Conservation (phyloP, 2,329 filamentous ascomycete species). For the Gremmenia infestans region DNA sequence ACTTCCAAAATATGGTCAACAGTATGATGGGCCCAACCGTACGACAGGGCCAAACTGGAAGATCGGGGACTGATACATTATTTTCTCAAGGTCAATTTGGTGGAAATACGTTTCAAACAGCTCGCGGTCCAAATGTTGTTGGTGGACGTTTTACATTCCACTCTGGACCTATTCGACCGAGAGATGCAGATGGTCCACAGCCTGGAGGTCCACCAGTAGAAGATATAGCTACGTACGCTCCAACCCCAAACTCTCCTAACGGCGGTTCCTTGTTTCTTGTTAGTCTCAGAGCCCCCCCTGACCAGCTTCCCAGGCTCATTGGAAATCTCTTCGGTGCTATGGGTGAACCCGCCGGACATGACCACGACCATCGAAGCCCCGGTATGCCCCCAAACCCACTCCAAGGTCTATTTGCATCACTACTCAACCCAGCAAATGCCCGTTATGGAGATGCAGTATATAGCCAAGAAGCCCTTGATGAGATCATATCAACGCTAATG, state of each 20-base stretch:
- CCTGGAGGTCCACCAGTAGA: slow-evolving; percentile 41
- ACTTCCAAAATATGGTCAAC: slow-evolving; percentile 42
- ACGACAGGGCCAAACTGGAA: slow-evolving; percentile 23
- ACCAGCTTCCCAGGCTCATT: slow-evolving; percentile 27
- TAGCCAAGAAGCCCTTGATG: slow-evolving; percentile 83
- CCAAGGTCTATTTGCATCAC: slow-evolving; percentile 46
- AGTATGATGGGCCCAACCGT: slow-evolving; percentile 36
- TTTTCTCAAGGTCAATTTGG: slow-evolving; percentile 15
- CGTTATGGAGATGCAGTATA: slow-evolving; percentile 77
- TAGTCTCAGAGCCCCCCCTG: slow-evolving; percentile 24
- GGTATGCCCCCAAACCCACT: slow-evolving; percentile 38
- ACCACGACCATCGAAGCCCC: slow-evolving; percentile 14
- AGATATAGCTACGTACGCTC: slow-evolving; percentile 43
- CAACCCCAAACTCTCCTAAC: slow-evolving; percentile 15
- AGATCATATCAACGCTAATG: slow-evolving; percentile 83
- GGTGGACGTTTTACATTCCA: slow-evolving; percentile 30
- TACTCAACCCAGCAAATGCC: slow-evolving; percentile 49
- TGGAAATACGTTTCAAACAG: slow-evolving; percentile 14
- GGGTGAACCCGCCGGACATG: slow-evolving; percentile 4
- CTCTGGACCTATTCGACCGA: slow-evolving; percentile 39
- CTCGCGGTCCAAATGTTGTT: slow-evolving; percentile 16
- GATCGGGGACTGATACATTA: slow-evolving; percentile 28
- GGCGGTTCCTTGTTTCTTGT: slow-evolving; percentile 18
- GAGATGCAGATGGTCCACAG: slow-evolving; percentile 46
- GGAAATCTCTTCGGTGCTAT: slow-evolving; percentile 25